Evolutionary conservation across 179 eudicot genomes (phyloP).

Genomic region (Drosera spatulata): DNA sequence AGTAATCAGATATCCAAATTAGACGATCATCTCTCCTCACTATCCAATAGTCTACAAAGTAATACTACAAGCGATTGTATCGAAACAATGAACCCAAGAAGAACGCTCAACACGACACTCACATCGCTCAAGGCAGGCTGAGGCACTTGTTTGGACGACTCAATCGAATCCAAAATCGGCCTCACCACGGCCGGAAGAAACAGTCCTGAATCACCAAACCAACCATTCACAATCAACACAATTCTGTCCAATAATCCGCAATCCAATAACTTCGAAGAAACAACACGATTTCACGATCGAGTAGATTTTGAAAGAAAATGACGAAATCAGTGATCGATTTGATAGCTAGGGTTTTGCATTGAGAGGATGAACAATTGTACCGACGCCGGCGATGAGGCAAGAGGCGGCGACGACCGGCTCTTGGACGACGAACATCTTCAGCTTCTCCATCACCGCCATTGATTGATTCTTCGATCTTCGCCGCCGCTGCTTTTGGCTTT

Average conservation of each 20-base stretch:
- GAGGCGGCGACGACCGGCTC: constrained; percentile 61
- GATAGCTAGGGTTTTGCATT: neutral
- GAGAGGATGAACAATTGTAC: neutral
- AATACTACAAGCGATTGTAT: no score
- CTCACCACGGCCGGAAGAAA: constrained; percentile 96
- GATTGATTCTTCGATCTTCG: neutral
- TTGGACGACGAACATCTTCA: constrained; percentile 46
- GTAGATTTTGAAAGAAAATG: no score
- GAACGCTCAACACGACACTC: no score
- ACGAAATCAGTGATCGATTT: neutral
- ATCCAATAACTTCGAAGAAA: no score
- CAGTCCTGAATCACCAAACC: constrained; percentile 46
- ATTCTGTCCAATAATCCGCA: no score
- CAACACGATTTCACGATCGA: no score
- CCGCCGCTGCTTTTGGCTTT: neutral
- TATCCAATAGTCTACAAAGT: no score
- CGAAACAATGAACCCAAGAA: no score
- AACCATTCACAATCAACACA: no score
- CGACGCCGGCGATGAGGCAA: constrained; percentile 42
- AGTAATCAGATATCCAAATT: no score
- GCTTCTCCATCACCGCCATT: constrained; percentile 43
- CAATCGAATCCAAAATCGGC: constrained; percentile 78
- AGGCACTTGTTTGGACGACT: constrained; percentile 66
- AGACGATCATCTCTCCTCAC: no score
- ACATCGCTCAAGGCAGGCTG: constrained; percentile 66